Conservation (phyloP, 306 rosid species). For the Fragaria iinumae region DNA sequence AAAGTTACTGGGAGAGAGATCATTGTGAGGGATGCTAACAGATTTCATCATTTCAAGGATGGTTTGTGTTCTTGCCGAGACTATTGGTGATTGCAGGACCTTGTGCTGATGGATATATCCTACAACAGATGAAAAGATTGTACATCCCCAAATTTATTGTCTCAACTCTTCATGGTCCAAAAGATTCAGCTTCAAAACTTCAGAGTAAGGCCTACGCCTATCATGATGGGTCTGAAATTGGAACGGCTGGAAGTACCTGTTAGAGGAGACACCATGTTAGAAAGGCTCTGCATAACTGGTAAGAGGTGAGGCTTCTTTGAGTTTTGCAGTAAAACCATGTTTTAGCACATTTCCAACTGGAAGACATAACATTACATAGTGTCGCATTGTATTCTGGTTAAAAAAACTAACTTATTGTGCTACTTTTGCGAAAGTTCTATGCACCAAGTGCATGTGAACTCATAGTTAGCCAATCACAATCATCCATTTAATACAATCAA, state of each 20-base stretch:
- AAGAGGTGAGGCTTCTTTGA: neutral
- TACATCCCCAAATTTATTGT: neutral
- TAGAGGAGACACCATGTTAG: neutral
- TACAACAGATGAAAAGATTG: neutral
- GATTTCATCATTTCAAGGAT: slow-evolving; percentile 75
- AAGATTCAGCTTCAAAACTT: slow-evolving; percentile 4
- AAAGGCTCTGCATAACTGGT: neutral
- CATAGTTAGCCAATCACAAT: no score
- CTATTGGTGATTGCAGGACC: slow-evolving; percentile 52
- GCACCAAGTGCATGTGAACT: no score
- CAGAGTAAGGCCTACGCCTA: neutral
- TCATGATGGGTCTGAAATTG: neutral
- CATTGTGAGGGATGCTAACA: slow-evolving; percentile 67
- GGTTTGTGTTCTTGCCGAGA: slow-evolving; percentile 70
- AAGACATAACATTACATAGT: neutral
- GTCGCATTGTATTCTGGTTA: neutral
- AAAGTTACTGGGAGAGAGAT: slow-evolving; percentile 74
- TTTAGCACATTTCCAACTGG: neutral
- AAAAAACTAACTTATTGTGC: neutral
- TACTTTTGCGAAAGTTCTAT: neutral
- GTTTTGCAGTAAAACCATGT: neutral
- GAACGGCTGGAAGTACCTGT: neutral
- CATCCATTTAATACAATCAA: no score
- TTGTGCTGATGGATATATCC: neutral
- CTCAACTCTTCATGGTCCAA: neutral